Evolutionary conservation across 345 rosid genomes (phyloP), one percentile per base, ranked within the genome.

Genomic region (Moricandia arvensis): DNA sequence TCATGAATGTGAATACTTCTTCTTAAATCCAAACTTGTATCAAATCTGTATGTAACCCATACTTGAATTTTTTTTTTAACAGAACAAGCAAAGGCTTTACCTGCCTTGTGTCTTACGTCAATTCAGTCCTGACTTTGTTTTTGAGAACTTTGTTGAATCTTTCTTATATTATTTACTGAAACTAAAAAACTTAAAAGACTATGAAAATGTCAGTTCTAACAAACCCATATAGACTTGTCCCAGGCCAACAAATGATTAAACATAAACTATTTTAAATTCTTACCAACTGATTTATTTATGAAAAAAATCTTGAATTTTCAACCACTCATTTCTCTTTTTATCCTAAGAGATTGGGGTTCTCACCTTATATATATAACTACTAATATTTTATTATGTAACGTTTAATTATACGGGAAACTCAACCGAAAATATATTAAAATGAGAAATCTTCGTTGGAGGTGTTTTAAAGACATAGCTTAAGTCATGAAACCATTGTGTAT

Each of bases 1-100:
- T 66, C 73, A 51, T 78, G 51, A 78, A 4, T 58, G 11, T 69
- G 4, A 1, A 13, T 15, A 53, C 66, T 59, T 68, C 17, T 43
- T 77, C 27, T 71, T 77, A 16, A 69, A 8, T 69, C 34, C 16
- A 51, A 64, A 34, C 57, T 51, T 78, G 81, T 78, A 77, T 66
- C 77, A 27, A 47, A 49, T 78, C 49, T 78, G 63, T 78, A 66
- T 72, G 63, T 65, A 71, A 65, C 33, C 64, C 55, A 58, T 71
- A 65, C 80, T 58, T 38, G 53, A 45, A 5, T 5, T 21, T 21
- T 21, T 21, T 74, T 66, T 71, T 66, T 49, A 18, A 78, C 64
- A 66, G 81, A 72, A 77, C 63, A 66, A 72, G 35, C 57, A 66
- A 59, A 59, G 8, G 34, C 35, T 21, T 41, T 35, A 30, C 27